Base-by-base conservation (phyloP, 768 basidiomycete species). In the Mycena pura region DNA sequence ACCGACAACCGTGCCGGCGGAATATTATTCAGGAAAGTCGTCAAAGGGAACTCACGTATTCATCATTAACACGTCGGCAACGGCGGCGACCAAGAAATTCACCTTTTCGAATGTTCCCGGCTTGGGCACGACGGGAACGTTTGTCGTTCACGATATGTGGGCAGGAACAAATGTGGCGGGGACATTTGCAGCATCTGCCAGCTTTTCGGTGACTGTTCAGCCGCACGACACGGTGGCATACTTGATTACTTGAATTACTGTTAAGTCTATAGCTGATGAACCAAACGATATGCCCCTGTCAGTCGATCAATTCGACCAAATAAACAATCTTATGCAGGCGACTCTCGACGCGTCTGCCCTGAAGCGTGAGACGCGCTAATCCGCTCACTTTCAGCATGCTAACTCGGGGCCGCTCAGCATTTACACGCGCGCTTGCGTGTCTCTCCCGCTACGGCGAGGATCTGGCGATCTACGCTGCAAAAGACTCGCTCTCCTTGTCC, bases 381-480 rank as follows among this genome's bases (percentile, higher is more conserved):
- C 66, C 46, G 54, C 28, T 60, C 41, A 32, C 49, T 53, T 65
- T 34, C 50, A 58, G 61, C 9, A 50, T 60, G 28, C 24, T 61
- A 62, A 60, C 57, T 67, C 69, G 50, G n/a, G n/a, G 56, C 56
- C 43, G 69, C 50, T 46, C 65, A 94, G 93, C 87, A 51, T 87
- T 94, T 69, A 87, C 88, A 25, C 88, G 83, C 72, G 88, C 90
- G 13, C 76, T 95, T 46, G 78, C 84, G 5, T 95, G 93, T 73
- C 78, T 94, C 41, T 87, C 92, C 34, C 87, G 84, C 76, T 94
- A 92, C 70, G 91, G 93, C 48, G 93, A 95, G 60, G 91, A 95
- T 62, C 76, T 95, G 40, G 80, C 84, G 34, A 81, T 95, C 39
- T 82, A 86, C 58, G 91, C 89, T 8, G 84, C 85, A 9, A 70